Evolutionary conservation across 75 land plant species (phyloP), one percentile per base, ranked within the genome.

Genomic region (Pinus albicaulis): DNA sequence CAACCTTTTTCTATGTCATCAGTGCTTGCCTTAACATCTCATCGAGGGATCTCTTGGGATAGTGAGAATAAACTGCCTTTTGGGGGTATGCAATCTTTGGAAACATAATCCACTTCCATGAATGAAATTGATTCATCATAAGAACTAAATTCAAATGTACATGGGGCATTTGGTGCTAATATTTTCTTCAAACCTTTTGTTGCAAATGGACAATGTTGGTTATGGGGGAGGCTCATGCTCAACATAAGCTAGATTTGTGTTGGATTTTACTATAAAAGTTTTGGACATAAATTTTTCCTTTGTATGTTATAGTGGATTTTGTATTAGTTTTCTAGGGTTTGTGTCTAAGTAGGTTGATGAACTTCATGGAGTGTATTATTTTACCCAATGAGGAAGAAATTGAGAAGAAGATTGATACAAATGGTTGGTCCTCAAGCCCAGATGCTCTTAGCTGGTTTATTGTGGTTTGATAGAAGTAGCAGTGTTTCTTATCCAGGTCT

Each of bases 181-280:
- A 73, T 78, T 61, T 77, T 82, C 34, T 84, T 85, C 48, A 28
- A 75, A 87, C 72, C 78, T 92, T 28, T 82, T 96, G 7, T 76
- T 94, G 76, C 89, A 98, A 72, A 76, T 93, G 57, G 96, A 98
- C 74, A 84, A 91, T 77, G 81, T 81, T 65, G 88, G 99, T 44
- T 89, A 87, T 79, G 94, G 92, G n/a, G 96, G 98, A 57, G 98
- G 98, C 31, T 90, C 96, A 59, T 98, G 94, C 77, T 85, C 92
- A 76, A 86, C 98, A 57, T 91, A 83, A 56, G 92, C 94, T 73
- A 89, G 87, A 75, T 96, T 93, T 34, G 84, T 98, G 48, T 74
- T 98, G 60, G 99, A 98, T 85, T 89, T 98, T 74, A 83, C 95
- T 76, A 96, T 96, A 41, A 92, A 93, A 84, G 88, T 98, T 76